A percentile compares a stretch with the other conserved stretches of the same genome.
Conservation (phyloP, 768 basidiomycete genomes). For the Amanita pallidorosea region DNA sequence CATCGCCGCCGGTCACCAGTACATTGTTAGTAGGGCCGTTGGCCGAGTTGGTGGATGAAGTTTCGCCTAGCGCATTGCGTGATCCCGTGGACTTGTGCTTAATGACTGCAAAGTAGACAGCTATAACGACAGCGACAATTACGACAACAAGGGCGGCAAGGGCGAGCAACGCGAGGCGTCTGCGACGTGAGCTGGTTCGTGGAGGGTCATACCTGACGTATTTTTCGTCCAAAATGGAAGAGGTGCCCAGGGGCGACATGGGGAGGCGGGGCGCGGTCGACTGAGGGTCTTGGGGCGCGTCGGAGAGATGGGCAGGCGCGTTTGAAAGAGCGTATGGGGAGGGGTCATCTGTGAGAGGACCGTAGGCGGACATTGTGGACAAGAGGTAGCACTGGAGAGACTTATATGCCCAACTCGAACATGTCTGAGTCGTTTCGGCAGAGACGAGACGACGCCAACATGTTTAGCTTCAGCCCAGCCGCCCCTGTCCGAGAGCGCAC, state of each 20-base stretch:
- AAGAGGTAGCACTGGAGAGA: no score
- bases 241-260: conserved; percentile 41
- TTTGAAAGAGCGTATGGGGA: no score
- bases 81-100: conserved; percentile 22
- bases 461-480: no score
- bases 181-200: conserved; percentile 30
- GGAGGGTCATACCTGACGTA: conserved; percentile 42
- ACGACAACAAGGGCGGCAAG: conserved; percentile 37
- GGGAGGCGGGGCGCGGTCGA: conserved; percentile 37
- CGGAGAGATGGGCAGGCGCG: no score
- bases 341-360: no score
- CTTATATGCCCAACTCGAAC: no score
- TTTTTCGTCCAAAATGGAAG: conserved; percentile 53
- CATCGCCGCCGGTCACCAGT: conserved; percentile 62
- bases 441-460: no score
- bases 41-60: conserved; percentile 11
- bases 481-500: no score
- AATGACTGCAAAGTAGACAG: conserved; percentile 54
- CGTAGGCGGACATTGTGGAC: no score
- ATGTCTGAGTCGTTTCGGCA: no score
- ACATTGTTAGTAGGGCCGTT: conserved; percentile 16
- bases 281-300: conserved; percentile 29
- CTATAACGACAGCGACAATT: conserved; percentile 49
- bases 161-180: conserved; percentile 31
- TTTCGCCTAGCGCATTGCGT: neutral